These are phyloP conservation scores for Crepidotus sp. DNA, from an alignment of 1,284 basidiomycete species.

Conservation along the genomic window DNA sequence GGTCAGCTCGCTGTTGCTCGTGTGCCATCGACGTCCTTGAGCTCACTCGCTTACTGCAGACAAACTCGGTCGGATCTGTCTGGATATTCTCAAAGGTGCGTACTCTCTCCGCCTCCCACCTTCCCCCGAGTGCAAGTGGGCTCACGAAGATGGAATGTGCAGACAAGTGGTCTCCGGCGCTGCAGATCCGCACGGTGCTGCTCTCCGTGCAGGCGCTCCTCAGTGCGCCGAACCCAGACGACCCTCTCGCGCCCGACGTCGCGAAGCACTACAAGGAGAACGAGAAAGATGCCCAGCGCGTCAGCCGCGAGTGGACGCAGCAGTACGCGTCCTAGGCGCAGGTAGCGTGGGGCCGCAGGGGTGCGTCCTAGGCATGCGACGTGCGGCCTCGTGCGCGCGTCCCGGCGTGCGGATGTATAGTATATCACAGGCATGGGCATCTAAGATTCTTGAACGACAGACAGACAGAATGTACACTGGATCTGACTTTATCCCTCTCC, in stretches of 20 bases:
- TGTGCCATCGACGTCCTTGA: neutral
- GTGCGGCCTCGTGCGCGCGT: too few species aligned
- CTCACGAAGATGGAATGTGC: neutral
- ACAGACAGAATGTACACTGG: too few species aligned
- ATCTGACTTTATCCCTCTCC: too few species aligned
- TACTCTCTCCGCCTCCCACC: too few species aligned
- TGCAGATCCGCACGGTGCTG: constrained; percentile 96
- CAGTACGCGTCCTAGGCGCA: constrained; percentile 53
- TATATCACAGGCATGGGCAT: too few species aligned
- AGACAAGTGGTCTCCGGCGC: constrained; percentile 99
- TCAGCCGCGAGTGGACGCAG: constrained; percentile 89
- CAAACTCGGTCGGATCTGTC: constrained; percentile 95
- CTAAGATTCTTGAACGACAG: too few species aligned
- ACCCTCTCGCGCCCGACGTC: constrained; percentile 96
- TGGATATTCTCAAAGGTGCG: constrained; percentile 93
- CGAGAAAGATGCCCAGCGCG: constrained; percentile 83
- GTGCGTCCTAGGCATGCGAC: too few species aligned
- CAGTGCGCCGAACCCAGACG: constrained; percentile 95
- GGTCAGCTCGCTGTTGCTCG: constrained; percentile 42
- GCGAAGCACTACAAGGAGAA: constrained; percentile 99
- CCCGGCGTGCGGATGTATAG: too few species aligned
- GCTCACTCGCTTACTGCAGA: constrained; percentile 44
- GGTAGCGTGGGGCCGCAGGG: too few species aligned
- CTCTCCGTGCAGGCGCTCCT: constrained; percentile 94
- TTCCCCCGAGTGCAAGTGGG: too few species aligned